Evolutionary conservation across 1,284 basidiomycete species (phyloP).

Genomic region (Malassezia restricta): DNA sequence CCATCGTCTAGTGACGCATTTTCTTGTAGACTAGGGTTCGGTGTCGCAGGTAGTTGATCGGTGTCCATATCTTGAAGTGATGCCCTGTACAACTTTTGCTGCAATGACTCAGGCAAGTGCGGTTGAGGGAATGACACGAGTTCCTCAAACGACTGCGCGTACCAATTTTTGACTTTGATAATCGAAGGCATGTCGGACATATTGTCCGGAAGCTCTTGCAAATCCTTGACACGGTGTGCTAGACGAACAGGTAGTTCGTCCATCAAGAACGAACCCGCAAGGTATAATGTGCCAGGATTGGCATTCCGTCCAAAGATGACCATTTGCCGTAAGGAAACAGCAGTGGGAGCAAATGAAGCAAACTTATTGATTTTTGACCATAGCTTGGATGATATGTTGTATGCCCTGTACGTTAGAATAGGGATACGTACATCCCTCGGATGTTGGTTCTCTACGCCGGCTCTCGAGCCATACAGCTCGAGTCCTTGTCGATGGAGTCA

Average conservation of each 20-base stretch:
- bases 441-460: not conserved
- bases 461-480: not conserved
- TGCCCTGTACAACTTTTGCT: conserved; percentile 23
- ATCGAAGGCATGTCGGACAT: conserved; percentile 85
- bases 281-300: conserved; percentile 41
- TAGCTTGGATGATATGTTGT: conserved; percentile 35
- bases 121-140: conserved; percentile 43
- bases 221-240: conserved; percentile 89
- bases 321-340: conserved; percentile 45
- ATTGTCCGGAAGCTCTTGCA: conserved; percentile 85
- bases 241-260: conserved; percentile 83
- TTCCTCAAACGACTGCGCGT: conserved; percentile 84
- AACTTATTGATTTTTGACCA: conserved; percentile 42
- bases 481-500: too few species aligned
- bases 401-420: conserved; percentile 18
- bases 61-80: not conserved
- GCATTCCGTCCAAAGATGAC: conserved; percentile 43
- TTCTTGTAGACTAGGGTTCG: conserved; percentile 37
- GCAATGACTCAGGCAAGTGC: conserved; percentile 31
- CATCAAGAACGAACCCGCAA: conserved; percentile 37
- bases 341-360: conserved; percentile 43
- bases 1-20: conserved; percentile 26
- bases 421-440: conserved; percentile 9
- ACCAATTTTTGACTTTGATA: conserved; percentile 93
- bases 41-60: conserved; percentile 20